phyloP scores from a whole-genome alignment of 345 rosid species.

The Salix arbutifolia region DNA sequence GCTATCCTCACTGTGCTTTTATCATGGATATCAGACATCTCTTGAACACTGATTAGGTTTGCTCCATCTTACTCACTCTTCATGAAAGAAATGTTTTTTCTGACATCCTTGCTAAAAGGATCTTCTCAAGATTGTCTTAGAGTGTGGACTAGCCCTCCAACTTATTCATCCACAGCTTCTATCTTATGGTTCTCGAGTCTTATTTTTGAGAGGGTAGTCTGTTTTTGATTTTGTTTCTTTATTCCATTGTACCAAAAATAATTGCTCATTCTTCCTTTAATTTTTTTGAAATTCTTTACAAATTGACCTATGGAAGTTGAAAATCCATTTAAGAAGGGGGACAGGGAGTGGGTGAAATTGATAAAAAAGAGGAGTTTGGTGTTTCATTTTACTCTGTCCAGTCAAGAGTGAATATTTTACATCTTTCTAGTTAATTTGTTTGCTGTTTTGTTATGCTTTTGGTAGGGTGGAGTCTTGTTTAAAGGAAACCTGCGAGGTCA shows the following conservation, averaged over 20 bases:
- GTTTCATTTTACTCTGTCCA: conserved; percentile 1
- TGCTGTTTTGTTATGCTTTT: conserved; percentile 13
- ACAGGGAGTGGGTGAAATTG: conserved; percentile 2
- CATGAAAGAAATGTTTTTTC: too few species aligned
- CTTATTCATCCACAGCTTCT: too few species aligned
- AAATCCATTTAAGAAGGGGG: not conserved
- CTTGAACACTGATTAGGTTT: too few species aligned
- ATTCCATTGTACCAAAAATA: not conserved
- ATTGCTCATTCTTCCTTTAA: not conserved
- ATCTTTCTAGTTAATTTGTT: not conserved
- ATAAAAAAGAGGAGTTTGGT: not conserved
- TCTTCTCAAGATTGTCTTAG: too few species aligned
- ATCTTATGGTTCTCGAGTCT: too few species aligned
- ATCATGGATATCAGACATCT: too few species aligned
- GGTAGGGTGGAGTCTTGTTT: conserved; percentile 82
- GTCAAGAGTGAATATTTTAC: not conserved
- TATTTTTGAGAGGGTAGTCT: too few species aligned
- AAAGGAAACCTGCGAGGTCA: conserved; percentile 91
- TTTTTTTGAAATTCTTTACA: not conserved
- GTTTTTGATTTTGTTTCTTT: not conserved
- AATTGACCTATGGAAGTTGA: not conserved
- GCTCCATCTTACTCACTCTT: too few species aligned
- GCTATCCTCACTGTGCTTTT: too few species aligned
- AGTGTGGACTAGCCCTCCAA: too few species aligned
- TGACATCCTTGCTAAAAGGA: too few species aligned